These are phyloP conservation scores for Flaveria sonorensis DNA, from an alignment of 129 eudicot species.

Conservation along the genomic window DNA sequence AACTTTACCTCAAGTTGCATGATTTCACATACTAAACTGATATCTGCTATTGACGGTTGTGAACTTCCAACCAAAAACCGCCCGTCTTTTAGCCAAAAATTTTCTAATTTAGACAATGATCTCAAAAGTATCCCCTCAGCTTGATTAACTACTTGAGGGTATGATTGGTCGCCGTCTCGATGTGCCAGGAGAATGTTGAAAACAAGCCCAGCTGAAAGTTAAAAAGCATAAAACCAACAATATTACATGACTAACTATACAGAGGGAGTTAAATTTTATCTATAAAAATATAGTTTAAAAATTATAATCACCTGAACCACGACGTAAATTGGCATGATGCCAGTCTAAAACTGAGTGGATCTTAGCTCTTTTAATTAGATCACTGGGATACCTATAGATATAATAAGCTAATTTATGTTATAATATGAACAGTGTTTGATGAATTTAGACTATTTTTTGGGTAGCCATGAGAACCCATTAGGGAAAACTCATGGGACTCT, in stretches of 20 bases:
- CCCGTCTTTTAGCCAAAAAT: constrained; percentile 70
- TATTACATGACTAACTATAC: background rate
- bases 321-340: constrained; percentile 80
- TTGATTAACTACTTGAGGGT: constrained; percentile 58
- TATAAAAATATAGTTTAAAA: too few species aligned
- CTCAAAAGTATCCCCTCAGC: constrained; percentile 50
- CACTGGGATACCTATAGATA: constrained; percentile 75
- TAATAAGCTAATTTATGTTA: background rate
- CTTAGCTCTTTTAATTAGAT: constrained; percentile 63
- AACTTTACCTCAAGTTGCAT: constrained; percentile 77
- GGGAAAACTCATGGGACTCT: background rate
- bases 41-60: constrained; percentile 86
- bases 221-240: background rate
- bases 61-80: constrained; percentile 64
- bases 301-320: constrained; percentile 54
- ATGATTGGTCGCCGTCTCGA: constrained; percentile 35
- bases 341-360: constrained; percentile 76
- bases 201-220: constrained; percentile 47
- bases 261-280: too few species aligned
- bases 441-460: too few species aligned
- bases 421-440: background rate
- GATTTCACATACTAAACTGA: constrained; percentile 77
- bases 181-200: constrained; percentile 46
- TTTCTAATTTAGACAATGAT: constrained; percentile 62
- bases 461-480: too few species aligned